Evolutionary conservation across 2,329 filamentous ascomycete genomes (phyloP).

Genomic region (Fusarium phyllophilum): DNA sequence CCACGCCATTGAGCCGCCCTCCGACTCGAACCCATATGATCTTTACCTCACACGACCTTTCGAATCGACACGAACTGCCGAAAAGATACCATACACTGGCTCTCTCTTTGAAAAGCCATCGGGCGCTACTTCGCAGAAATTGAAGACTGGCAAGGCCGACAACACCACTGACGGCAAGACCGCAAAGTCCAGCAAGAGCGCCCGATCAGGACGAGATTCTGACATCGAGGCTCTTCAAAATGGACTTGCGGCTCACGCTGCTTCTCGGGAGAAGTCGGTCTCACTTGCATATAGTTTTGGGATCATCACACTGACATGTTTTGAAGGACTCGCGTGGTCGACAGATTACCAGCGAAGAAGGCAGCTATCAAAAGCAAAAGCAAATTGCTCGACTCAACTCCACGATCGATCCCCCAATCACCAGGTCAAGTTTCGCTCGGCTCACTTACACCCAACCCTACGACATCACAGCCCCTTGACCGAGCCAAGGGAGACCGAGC

Average conservation of each 20-base stretch:
- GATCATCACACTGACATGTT: slow-evolving; percentile 42
- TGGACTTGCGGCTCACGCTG: slow-evolving; percentile 50
- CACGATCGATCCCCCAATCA: slow-evolving; percentile 60
- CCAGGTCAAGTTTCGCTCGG: slow-evolving; percentile 64
- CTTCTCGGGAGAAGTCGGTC: slow-evolving; percentile 51
- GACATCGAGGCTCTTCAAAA: slow-evolving; percentile 62
- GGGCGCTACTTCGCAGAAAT: slow-evolving; percentile 27
- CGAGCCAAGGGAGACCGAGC: slow-evolving; percentile 63
- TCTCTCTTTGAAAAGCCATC: slow-evolving; percentile 60
- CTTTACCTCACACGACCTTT: slow-evolving; percentile 66
- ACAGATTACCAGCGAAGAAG: slow-evolving; percentile 49
- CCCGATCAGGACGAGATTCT: slow-evolving; percentile 56
- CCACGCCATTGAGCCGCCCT: slow-evolving; percentile 57
- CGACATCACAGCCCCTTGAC: slow-evolving; percentile 62
- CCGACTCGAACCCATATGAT: slow-evolving; percentile 62
- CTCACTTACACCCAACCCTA: slow-evolving; percentile 63
- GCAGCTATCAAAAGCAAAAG: slow-evolving; percentile 53
- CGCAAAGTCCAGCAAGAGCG: slow-evolving; percentile 47
- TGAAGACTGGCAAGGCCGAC: slow-evolving; percentile 45
- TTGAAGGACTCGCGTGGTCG: slow-evolving; percentile 49
- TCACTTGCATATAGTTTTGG: slow-evolving; percentile 19
- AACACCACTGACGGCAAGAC: slow-evolving; percentile 47
- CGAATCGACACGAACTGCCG: slow-evolving; percentile 57
- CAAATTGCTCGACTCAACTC: slow-evolving; percentile 54
- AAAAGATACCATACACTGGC: slow-evolving; percentile 62